Base-by-base conservation (phyloP, 768 basidiomycete species). In the Fomitopsis serialis region DNA sequence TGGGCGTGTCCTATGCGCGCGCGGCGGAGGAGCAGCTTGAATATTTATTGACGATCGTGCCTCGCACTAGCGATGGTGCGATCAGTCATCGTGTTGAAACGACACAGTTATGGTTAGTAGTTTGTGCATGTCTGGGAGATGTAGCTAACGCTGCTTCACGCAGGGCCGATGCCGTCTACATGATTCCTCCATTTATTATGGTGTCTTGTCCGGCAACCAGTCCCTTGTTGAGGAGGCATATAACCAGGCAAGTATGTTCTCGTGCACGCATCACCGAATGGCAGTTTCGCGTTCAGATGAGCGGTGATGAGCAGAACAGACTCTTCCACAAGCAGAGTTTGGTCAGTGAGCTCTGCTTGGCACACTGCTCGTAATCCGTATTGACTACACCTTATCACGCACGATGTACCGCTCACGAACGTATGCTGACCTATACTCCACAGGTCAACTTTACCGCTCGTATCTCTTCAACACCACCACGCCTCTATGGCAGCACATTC, bases 171-270 rank as follows among this genome's bases (percentile, higher is more conserved):
- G 92, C 77, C 49, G 77, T 88, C 12, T 92, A 85, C 65, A 92
- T 92, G 91, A 86, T 85, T 0, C 91, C 91, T 1, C 89, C 90
- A 0, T 95, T 0, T 92, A 91, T 67, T 92, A 91, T 64, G 93
- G 88, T 36, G 79, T 80, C 11, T 56, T 74, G 29, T 80, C 80
- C 0, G 58, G 66, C 22, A 87, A 93, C 64, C 63, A 73, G 27
- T 77, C 79, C 0, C 69, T 91, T 17, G 57, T 93, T 17, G 63
- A 63, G 2, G 81, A 84, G 52, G 83, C 89, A 2, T 86, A 87
- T 69, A 78, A 74, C 15, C 92, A 93, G 54, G 61, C 63, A 22
- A 23, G 61, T 25, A 11, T 19, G 37, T 15, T 7, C 15, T 15
- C 6, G 29, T 32, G 5, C 29, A 32, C 11, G n/a, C n/a, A n/a